phyloP scores from a whole-genome alignment of 495 filamentous ascomycete species.

The Massariosphaeria phaeospora region DNA sequence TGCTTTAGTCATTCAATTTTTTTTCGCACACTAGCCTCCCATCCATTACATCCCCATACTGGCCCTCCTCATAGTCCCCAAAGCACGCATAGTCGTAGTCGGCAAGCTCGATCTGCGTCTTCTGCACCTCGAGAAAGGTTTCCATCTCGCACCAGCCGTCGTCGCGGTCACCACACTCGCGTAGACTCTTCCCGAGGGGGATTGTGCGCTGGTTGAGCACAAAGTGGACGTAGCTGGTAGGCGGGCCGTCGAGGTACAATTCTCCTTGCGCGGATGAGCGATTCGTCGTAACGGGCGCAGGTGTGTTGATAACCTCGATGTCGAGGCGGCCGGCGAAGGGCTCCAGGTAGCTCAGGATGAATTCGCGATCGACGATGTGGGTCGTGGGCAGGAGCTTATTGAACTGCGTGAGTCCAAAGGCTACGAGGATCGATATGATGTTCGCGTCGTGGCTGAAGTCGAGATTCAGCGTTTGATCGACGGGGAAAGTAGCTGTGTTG shows the following conservation, averaged over 20 bases:
- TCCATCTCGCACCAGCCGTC: slow-evolving; percentile 63
- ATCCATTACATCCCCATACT: slow-evolving; percentile 45
- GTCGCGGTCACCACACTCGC: slow-evolving; percentile 52
- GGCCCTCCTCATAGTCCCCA: slow-evolving; percentile 43
- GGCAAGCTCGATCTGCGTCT: slow-evolving; percentile 43
- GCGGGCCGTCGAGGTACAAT: slow-evolving; percentile 27
- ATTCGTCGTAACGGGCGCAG: slow-evolving; percentile 46
- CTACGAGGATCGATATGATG: slow-evolving; percentile 43
- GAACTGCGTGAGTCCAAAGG: slow-evolving; percentile 55
- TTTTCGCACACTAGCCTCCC: slow-evolving; percentile 42
- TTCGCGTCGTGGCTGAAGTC: slow-evolving; percentile 41
- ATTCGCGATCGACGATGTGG: slow-evolving; percentile 46
- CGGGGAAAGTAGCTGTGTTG: slow-evolving; percentile 46
- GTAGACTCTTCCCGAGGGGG: slow-evolving; percentile 52
- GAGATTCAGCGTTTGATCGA: slow-evolving; percentile 47
- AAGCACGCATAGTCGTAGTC: slow-evolving; percentile 53
- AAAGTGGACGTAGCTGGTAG: slow-evolving; percentile 60
- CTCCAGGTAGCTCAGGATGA: slow-evolving; percentile 53
- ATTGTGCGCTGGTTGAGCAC: slow-evolving; percentile 60
- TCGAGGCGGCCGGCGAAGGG: slow-evolving; percentile 59
- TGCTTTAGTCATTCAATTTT: too few species aligned
- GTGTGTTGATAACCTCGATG: slow-evolving; percentile 59
- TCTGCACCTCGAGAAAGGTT: slow-evolving; percentile 48
- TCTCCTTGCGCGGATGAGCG: slow-evolving; percentile 30
- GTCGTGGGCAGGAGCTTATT: slow-evolving; percentile 43